Conservation (phyloP, 306 rosid genomes). For the Corylus avellana region DNA sequence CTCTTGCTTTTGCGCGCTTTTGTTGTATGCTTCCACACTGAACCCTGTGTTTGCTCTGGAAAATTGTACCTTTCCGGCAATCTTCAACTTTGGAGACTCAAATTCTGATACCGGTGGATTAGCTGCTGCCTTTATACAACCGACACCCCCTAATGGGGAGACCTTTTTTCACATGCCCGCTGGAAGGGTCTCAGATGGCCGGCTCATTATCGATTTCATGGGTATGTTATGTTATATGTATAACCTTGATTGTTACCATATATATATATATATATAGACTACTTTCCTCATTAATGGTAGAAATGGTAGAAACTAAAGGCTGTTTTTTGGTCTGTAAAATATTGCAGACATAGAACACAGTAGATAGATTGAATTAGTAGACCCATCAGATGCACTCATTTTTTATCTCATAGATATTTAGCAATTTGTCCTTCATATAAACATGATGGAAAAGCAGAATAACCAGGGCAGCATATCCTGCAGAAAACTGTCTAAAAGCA, state of each 20-base stretch:
- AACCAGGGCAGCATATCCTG: neutral
- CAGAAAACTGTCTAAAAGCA: neutral
- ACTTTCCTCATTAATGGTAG: too few relatives aligned
- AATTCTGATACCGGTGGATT: conserved; percentile 56
- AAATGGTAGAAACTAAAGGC: neutral
- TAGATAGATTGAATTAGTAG: neutral
- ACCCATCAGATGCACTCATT: neutral
- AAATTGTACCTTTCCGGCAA: conserved; percentile 47
- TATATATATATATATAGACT: too few relatives aligned
- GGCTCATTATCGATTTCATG: conserved; percentile 48
- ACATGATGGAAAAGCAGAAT: neutral
- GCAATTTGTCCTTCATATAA: too few relatives aligned
- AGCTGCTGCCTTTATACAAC: conserved; percentile 24
- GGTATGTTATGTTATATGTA: conserved; percentile 18
- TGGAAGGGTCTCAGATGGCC: conserved; percentile 49
- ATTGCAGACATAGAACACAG: neutral
- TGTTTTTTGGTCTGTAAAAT: neutral
- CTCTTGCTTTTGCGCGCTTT: neutral
- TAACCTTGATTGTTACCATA: neutral
- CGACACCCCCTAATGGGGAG: conserved; percentile 46
- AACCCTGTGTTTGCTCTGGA: conserved; percentile 17
- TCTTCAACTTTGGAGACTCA: conserved; percentile 57
- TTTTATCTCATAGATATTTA: neutral
- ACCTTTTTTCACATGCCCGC: conserved; percentile 41
- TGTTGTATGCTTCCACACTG: neutral